A percentile compares a stretch with the other conserved stretches of the same genome.
Evolutionary conservation across 805 yeast species (phyloP).

Genomic region (Novakomyces olei): DNA sequence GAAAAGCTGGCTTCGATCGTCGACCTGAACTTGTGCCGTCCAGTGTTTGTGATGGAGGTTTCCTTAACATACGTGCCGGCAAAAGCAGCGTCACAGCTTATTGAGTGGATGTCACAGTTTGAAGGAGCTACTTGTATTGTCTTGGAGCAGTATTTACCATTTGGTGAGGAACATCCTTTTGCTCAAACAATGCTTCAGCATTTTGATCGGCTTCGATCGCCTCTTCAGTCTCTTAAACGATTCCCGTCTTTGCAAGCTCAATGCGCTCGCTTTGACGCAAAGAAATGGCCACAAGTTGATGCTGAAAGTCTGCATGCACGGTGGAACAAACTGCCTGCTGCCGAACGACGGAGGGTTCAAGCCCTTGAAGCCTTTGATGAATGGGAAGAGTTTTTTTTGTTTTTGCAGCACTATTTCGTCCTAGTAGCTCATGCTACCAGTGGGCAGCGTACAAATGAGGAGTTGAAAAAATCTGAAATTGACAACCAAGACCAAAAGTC

Average conservation of each 20-base stretch:
- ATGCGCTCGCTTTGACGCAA: constrained; percentile 22
- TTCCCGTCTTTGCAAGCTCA: constrained; percentile 36
- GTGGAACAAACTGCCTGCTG: constrained; percentile 29
- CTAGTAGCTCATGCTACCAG: constrained; percentile 36
- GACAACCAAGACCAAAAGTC: too few species aligned
- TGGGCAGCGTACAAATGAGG: too few species aligned
- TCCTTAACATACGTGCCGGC: constrained; percentile 63
- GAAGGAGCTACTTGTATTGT: constrained; percentile 20
- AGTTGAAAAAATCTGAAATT: too few species aligned
- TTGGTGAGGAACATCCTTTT: constrained; percentile 41
- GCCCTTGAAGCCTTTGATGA: constrained; percentile 55
- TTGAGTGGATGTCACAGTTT: constrained; percentile 23
- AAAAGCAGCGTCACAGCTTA: constrained; percentile 38
- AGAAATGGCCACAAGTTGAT: constrained; percentile 21
- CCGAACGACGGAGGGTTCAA: constrained; percentile 22
- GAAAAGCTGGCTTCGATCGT: constrained; percentile 10
- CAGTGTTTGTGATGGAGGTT: constrained; percentile 56
- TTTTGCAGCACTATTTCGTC: constrained; percentile 52
- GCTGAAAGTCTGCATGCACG: constrained; percentile 32
- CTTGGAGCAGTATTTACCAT: constrained; percentile 51
- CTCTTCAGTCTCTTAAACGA: constrained; percentile 37
- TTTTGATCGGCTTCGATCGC: constrained; percentile 41
- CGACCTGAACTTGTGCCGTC: constrained; percentile 6
- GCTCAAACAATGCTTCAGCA: constrained; percentile 55
- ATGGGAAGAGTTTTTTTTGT: constrained; percentile 57